phyloP scores from a whole-genome alignment of 306 rosid species.

The Delonix regia region DNA sequence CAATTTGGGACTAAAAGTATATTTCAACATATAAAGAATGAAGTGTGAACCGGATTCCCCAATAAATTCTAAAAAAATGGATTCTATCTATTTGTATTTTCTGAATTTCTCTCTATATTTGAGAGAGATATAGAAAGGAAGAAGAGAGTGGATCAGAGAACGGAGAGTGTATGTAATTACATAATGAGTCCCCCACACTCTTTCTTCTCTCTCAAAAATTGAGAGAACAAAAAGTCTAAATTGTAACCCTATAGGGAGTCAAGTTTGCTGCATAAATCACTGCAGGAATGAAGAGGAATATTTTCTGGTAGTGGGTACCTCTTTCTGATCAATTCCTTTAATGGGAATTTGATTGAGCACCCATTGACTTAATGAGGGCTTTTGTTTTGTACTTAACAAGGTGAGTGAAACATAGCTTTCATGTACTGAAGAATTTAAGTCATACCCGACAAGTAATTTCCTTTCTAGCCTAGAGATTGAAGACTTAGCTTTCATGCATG shows the following conservation, averaged over 20 bases:
- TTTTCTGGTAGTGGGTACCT: constrained; percentile 7
- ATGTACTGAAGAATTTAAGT: constrained; percentile 28
- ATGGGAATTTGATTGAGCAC: constrained; percentile 32
- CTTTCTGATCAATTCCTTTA: constrained; percentile 23
- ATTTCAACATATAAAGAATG: background rate
- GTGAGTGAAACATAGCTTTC: constrained; percentile 17
- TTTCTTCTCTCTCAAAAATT: too few relatives aligned
- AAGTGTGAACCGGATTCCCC: constrained; percentile 26
- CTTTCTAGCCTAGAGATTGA: too few relatives aligned
- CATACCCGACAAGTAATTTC: constrained; percentile 32
- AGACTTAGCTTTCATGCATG: background rate
- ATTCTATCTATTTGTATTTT: too few relatives aligned
- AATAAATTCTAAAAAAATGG: constrained; percentile 46
- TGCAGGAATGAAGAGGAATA: constrained; percentile 40
- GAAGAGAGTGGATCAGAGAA: too few relatives aligned
- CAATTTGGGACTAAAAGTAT: too few relatives aligned
- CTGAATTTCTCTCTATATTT: too few relatives aligned
- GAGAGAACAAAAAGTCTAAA: too few relatives aligned
- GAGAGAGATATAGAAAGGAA: too few relatives aligned
- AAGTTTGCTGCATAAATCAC: constrained; percentile 23
- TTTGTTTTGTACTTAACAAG: constrained; percentile 17
- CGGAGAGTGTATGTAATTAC: too few relatives aligned
- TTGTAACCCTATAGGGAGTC: constrained; percentile 22
- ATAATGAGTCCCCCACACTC: too few relatives aligned
- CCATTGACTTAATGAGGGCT: constrained; percentile 31